A percentile compares a stretch with the other conserved stretches of the same genome.
Evolutionary conservation across 805 yeast species (phyloP).

Genomic region (Pichia manshurica): DNA sequence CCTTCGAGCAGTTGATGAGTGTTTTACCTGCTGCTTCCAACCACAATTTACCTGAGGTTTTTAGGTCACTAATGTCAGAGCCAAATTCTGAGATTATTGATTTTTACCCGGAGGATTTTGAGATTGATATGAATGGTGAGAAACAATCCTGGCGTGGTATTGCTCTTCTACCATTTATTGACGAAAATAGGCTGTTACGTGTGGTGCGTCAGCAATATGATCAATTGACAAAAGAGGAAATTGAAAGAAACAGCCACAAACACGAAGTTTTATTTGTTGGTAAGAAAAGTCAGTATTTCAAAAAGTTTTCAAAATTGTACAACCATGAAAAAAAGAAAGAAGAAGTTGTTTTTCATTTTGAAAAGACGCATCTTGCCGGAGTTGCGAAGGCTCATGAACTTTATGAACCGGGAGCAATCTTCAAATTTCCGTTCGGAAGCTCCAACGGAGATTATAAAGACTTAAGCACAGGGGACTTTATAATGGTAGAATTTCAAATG

Average conservation of each 20-base stretch:
- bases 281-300: constrained; percentile 48
- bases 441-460: constrained; percentile 34
- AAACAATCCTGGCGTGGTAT: constrained; percentile 95
- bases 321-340: constrained; percentile 38
- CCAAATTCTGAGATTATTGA: constrained; percentile 80
- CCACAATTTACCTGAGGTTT: constrained; percentile 75
- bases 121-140: constrained; percentile 92
- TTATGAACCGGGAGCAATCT: constrained; percentile 33
- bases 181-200: constrained; percentile 63
- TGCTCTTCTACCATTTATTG: constrained; percentile 84
- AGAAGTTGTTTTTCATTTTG: constrained; percentile 39
- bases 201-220: constrained; percentile 64
- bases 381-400: constrained; percentile 33
- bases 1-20: constrained; percentile 91
- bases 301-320: constrained; percentile 37
- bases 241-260: constrained; percentile 60
- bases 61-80: constrained; percentile 75
- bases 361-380: constrained; percentile 57
- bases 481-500: constrained; percentile 49
- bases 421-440: constrained; percentile 41
- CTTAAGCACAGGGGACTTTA: constrained; percentile 34
- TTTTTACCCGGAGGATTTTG: constrained; percentile 83
- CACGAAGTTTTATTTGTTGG: constrained; percentile 68
- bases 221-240: constrained; percentile 61
- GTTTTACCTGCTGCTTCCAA: constrained; percentile 93